Percentiles rank a stretch among this genome's conserved stretches.
Evolutionary conservation across 345 rosid genomes (phyloP).

Genomic region (Acer campestre): DNA sequence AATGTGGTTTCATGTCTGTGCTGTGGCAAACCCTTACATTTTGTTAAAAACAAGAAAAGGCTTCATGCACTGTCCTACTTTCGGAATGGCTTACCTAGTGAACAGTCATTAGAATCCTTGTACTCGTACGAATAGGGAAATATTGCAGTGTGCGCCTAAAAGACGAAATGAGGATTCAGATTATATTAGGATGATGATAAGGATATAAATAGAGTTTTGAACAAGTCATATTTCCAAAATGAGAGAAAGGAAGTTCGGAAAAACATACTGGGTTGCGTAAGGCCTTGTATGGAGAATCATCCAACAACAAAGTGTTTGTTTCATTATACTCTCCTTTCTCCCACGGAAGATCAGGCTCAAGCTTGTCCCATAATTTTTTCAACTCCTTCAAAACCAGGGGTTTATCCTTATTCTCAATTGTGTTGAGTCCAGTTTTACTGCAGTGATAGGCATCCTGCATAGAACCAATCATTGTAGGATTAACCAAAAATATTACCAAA

Average conservation of each 20-base stretch:
- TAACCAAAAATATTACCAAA: not conserved
- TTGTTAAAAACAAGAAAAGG: not conserved
- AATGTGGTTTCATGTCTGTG: too few relatives aligned
- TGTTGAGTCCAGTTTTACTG: constrained; percentile 48
- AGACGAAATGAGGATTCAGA: constrained; percentile 18
- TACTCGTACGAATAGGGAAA: constrained; percentile 67
- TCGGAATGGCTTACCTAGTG: constrained; percentile 63
- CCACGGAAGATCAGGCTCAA: constrained; percentile 51
- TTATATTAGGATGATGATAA: constrained; percentile 8
- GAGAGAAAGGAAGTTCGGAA: constrained; percentile 3
- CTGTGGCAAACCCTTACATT: too few relatives aligned
- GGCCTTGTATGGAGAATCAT: constrained; percentile 90
- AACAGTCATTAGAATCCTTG: constrained; percentile 46
- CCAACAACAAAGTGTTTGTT: constrained; percentile 76
- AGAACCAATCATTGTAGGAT: constrained; percentile 10
- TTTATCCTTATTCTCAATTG: constrained; percentile 57
- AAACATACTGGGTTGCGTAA: constrained; percentile 76
- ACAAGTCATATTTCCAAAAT: constrained; percentile 3
- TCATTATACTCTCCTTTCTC: constrained; percentile 61
- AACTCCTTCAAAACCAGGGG: constrained; percentile 82
- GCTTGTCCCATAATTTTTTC: constrained; percentile 60
- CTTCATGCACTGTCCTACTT: not conserved
- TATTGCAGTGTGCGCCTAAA: constrained; percentile 69
- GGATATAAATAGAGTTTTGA: not conserved
- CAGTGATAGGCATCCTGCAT: constrained; percentile 65